Evolutionary conservation across 2,329 filamentous ascomycete genomes (phyloP).

Genomic region (Penicillium sp.): DNA sequence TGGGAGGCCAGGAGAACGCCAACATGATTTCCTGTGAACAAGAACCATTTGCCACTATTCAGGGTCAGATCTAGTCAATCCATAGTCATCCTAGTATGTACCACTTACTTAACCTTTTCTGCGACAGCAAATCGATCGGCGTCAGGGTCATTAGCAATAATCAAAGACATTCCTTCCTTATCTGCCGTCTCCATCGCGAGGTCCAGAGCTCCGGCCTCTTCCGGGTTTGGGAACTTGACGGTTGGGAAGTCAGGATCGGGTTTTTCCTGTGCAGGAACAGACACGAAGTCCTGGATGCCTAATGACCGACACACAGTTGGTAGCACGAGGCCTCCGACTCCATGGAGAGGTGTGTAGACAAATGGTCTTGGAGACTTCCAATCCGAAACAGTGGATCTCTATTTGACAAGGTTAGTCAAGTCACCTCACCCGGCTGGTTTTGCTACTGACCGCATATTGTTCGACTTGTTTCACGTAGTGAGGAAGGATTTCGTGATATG

Average conservation of each 20-base stretch:
- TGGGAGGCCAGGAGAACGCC: conserved; percentile 64
- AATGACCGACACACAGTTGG: conserved; percentile 38
- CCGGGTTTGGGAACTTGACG: conserved; percentile 67
- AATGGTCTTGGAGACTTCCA: conserved; percentile 36
- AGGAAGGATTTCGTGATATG: conserved; percentile 33
- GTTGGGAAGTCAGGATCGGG: conserved; percentile 68
- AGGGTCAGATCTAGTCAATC: conserved; percentile 5
- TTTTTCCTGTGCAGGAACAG: conserved; percentile 53
- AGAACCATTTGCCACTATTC: conserved; percentile 57
- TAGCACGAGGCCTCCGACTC: conserved; percentile 43
- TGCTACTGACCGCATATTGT: conserved; percentile 35
- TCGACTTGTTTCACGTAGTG: conserved; percentile 36
- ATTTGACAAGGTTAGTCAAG: conserved; percentile 17
- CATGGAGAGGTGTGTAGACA: conserved; percentile 50
- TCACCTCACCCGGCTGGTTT: background rate
- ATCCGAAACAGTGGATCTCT: conserved; percentile 39
- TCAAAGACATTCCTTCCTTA: conserved; percentile 51
- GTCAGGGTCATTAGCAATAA: conserved; percentile 68
- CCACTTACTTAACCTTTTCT: conserved; percentile 55
- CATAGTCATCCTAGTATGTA: background rate
- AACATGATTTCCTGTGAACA: conserved; percentile 68
- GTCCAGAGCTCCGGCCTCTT: conserved; percentile 66
- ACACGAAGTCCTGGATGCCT: conserved; percentile 38
- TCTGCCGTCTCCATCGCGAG: conserved; percentile 62
- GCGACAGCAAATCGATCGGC: conserved; percentile 67